A percentile compares a stretch with the other conserved stretches of the same genome.
Evolutionary conservation across 208 protist species (phyloP).

Genomic region (Acanthamoeba royreba): DNA sequence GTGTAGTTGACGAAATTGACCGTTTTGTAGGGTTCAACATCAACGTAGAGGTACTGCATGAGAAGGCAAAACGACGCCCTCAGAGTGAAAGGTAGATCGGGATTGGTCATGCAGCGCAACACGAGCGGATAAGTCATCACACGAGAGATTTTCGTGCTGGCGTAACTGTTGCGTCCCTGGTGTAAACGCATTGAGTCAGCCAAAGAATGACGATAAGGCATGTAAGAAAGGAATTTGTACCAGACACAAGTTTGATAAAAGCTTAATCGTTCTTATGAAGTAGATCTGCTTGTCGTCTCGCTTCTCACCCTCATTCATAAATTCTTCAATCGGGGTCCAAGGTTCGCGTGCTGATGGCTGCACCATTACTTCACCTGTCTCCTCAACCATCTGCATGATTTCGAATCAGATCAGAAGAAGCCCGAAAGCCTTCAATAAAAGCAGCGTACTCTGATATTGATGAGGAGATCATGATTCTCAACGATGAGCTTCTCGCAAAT

Average conservation of each 20-base stretch:
- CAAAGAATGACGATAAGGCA: not conserved
- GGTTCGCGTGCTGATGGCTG: not conserved
- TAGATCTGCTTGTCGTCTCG: conserved; percentile 33
- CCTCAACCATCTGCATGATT: not conserved
- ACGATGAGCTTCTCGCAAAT: conserved; percentile 20
- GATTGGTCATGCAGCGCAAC: not conserved
- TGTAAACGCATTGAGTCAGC: not conserved
- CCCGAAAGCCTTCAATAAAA: not conserved
- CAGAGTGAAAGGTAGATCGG: not conserved
- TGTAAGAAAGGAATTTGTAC: not conserved
- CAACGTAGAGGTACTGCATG: conserved; percentile 40
- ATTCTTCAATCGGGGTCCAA: conserved; percentile 4
- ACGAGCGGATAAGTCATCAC: conserved; percentile 14
- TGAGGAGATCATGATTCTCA: conserved; percentile 31
- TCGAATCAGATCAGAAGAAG: not conserved
- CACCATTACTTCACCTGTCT: conserved; percentile 26
- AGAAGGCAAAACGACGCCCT: not conserved
- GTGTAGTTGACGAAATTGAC: conserved; percentile 31
- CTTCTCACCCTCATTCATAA: conserved; percentile 26
- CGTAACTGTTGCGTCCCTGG: not conserved
- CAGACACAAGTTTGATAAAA: conserved; percentile 28
- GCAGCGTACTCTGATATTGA: not conserved
- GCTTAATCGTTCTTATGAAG: conserved; percentile 4
- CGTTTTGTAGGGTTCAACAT: not conserved
- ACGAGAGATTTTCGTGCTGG: not conserved